Percentiles rank a stretch among this genome's conserved stretches.
Conservation (phyloP, 2,329 filamentous ascomycete species). For the Penicillium sp. region DNA sequence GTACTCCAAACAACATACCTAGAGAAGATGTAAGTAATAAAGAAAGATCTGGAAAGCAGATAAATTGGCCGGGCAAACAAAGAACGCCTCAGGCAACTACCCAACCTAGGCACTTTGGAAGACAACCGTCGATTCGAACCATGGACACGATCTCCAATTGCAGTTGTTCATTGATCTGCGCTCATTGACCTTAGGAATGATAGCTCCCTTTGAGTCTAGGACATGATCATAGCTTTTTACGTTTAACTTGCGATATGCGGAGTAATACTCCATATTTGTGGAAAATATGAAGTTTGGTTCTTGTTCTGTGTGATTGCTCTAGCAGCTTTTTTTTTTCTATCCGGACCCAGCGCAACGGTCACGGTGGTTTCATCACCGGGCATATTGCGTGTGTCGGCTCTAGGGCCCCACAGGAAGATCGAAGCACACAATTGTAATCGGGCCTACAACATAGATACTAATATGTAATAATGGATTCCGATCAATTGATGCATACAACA, state of each 20-base stretch:
- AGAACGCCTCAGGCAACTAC: background rate
- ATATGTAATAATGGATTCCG: too few relatives aligned
- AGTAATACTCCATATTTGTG: background rate
- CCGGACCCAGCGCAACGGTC: background rate
- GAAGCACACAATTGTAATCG: constrained; percentile 1
- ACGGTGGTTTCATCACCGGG: background rate
- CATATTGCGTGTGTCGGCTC: background rate
- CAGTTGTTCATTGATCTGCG: constrained; percentile 19
- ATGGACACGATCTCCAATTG: constrained; percentile 14
- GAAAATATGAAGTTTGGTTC: background rate
- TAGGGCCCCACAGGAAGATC: background rate
- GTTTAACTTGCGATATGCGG: background rate
- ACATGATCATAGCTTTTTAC: background rate
- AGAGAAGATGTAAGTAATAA: background rate
- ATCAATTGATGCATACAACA: background rate
- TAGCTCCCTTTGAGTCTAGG: background rate
- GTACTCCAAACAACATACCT: background rate
- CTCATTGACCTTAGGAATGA: too few relatives aligned
- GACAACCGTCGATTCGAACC: constrained; percentile 1
- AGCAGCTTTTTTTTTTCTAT: background rate
- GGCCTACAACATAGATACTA: background rate
- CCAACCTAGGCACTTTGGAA: too few relatives aligned
- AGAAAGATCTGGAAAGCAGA: background rate
- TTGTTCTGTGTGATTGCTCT: constrained; percentile 1
- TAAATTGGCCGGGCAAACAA: background rate